Evolutionary conservation across 805 yeast genomes (phyloP).

Genomic region (Cyberlindnera mrakii): DNA sequence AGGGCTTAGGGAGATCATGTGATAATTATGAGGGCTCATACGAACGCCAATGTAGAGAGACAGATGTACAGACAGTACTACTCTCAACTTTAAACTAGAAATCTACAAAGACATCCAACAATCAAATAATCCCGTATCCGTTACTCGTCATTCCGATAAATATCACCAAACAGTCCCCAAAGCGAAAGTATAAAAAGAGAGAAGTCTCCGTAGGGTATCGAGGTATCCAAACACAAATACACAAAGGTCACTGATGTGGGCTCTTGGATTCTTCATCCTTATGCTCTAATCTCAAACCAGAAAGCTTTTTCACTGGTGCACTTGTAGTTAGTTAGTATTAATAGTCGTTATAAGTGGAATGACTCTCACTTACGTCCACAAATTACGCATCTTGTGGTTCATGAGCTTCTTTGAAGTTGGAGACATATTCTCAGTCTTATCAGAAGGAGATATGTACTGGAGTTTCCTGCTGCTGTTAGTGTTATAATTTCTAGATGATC

Average conservation of each 20-base stretch:
- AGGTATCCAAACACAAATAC: background rate
- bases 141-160: too few species aligned
- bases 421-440: slow-evolving; percentile 23
- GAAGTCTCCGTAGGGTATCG: too few species aligned
- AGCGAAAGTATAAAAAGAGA: too few species aligned
- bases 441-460: slow-evolving; percentile 25
- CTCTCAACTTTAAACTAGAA: too few species aligned
- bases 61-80: too few species aligned
- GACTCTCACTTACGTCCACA: slow-evolving; percentile 17
- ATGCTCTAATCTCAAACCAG: slow-evolving; percentile 19
- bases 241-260: background rate
- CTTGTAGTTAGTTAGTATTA: slow-evolving; percentile 10
- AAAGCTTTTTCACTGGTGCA: slow-evolving; percentile 23
- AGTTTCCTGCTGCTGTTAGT: slow-evolving; percentile 19
- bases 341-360: background rate
- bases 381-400: slow-evolving; percentile 23
- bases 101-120: too few species aligned
- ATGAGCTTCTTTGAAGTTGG: slow-evolving; percentile 25
- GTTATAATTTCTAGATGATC: background rate
- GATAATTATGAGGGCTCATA: too few species aligned
- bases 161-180: too few species aligned
- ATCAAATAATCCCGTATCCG: too few species aligned
- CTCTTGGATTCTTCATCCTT: slow-evolving; percentile 11
- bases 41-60: too few species aligned
- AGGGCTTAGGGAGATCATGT: too few species aligned